Base-by-base conservation (phyloP, 1,284 basidiomycete genomes). In the Puccinia triticina region DNA sequence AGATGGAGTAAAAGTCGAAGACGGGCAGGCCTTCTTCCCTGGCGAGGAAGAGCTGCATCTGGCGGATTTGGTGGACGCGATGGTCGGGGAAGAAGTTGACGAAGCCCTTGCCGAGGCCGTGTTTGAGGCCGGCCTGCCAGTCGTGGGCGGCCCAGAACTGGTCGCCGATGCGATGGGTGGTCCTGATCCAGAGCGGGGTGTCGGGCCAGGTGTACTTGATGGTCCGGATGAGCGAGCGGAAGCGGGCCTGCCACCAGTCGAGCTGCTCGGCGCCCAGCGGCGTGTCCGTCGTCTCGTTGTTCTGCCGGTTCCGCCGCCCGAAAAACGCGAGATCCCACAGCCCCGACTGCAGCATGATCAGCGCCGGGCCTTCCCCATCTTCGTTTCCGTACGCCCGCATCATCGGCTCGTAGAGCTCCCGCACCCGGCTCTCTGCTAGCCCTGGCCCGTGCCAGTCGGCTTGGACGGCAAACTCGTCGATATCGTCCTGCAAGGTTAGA, bases 291-390 rank as follows among this genome's bases (percentile, higher is more conserved):
- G 84, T 83, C 23, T 83, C 83, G 40, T 82, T 64, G 4, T 50
- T 40, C 23, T 83, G 71, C 48, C 84, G 84, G 77, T 85, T 84
- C 61, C 84, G 84, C 2, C 85, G 84, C n/a, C 85, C 85, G 61
- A 85, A 86, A 69, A 85, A 85, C 48, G 84, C 85, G 23, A 85
- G 84, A 69, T 86, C 85, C 85, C 85, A 86, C 14, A 86, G 84
- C 84, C 85, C 85, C 0, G 84, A 85, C 43, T 86, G 85, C 0
- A 85, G 53, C 23, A 83, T 84, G 74, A 86, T 85, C 71, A 85
- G 84, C 7, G 83, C 84, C 0, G 85, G 85, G 12, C 84, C 84
- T 69, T 79, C 77, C 23, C 66, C 50, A 57, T 61, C 77, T 16
- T 79, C 77, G 5, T 82, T 77, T 0, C 83, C 75, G 12, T 85